Percentiles rank a stretch among this genome's conserved stretches.
These are phyloP conservation scores for Onygenales sp. DNA, from an alignment of 2,329 filamentous ascomycete genomes.

Conservation along the genomic window DNA sequence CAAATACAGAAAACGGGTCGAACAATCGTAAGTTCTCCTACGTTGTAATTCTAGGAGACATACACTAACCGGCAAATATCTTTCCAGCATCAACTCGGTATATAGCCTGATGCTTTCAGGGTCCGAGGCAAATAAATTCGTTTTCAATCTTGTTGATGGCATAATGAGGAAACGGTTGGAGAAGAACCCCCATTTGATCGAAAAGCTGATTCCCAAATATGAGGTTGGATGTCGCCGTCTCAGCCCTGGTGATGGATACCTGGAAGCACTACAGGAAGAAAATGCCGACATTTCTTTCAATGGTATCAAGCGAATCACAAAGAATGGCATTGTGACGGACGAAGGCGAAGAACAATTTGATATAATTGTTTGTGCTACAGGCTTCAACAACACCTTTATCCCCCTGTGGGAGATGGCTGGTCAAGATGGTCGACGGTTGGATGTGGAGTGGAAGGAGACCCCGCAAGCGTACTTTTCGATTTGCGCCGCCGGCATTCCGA, in stretches of 20 bases:
- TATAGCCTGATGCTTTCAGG: conserved; percentile 1
- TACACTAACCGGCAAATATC: too few species aligned
- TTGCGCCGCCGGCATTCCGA: neutral
- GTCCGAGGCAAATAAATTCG: conserved; percentile 1
- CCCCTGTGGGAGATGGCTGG: neutral
- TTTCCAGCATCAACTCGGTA: conserved; percentile 1
- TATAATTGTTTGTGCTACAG: conserved; percentile 27
- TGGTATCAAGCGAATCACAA: conserved; percentile 10
- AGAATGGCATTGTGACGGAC: conserved; percentile 14
- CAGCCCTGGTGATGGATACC: conserved; percentile 29
- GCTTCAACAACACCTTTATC: conserved; percentile 21
- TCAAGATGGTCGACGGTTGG: neutral
- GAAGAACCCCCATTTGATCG: conserved; percentile 2
- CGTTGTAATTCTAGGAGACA: too few species aligned
- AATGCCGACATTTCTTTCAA: conserved; percentile 13
- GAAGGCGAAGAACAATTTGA: conserved; percentile 14
- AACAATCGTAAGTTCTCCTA: neutral
- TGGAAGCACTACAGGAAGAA: conserved; percentile 12
- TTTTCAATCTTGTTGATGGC: neutral
- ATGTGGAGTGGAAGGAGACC: conserved; percentile 1
- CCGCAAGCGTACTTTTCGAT: neutral
- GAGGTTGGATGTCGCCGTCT: conserved; percentile 26
- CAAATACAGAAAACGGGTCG: neutral
- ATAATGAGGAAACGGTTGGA: conserved; percentile 5
- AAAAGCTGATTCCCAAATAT: conserved; percentile 23